Evolutionary conservation across 1,139 yeast genomes (phyloP), one percentile per base, ranked within the genome.

Genomic region (Yamadazyma epiphylla): DNA sequence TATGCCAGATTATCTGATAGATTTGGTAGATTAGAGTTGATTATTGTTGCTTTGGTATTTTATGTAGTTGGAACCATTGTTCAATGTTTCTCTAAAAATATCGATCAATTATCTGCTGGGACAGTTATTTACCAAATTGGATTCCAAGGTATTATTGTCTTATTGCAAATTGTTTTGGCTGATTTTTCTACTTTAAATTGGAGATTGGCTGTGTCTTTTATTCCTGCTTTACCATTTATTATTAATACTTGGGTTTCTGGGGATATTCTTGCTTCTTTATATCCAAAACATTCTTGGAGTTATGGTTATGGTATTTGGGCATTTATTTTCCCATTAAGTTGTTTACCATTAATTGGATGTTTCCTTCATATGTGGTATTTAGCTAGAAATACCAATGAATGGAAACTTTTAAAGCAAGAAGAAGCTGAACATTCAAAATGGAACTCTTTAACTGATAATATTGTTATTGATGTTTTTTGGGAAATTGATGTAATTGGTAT

Each of bases 301-400:
- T 82, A 80, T 77, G 80, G 80, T 45, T 77, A 81, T 43, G 89
- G 82, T 24, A 80, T 82, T 73, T 83, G 85, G 85, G 88, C 88
- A 1, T 78, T 80, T 48, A 79, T 83, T 38, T 70, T 79, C 60
- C 89, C 91, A 16, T 61, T 80, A 20, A 51, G 74, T 5, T 64
- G 80, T 43, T 35, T 82, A 14, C 91, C 91, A 15, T 56, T 83
- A 34, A 43, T 78, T 17, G 38, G 40, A 8, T 70, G 80, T 44
- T 60, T 78, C 45, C 23, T 65, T 8, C 82, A 80, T 51, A 78
- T 80, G 82, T 51, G 66, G 38, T 52, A 52, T 30, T 49, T 59
- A 33, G 89, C 86, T n/a, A 48, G 66, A 24, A 65, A 59, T 32
- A 65, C 70, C 11, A 67, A 65, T 5, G 80, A 74, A 35, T 58